These are phyloP conservation scores for Dactylis glomerata DNA, from an alignment of 176 grass and related monocot species.

Conservation along the genomic window DNA sequence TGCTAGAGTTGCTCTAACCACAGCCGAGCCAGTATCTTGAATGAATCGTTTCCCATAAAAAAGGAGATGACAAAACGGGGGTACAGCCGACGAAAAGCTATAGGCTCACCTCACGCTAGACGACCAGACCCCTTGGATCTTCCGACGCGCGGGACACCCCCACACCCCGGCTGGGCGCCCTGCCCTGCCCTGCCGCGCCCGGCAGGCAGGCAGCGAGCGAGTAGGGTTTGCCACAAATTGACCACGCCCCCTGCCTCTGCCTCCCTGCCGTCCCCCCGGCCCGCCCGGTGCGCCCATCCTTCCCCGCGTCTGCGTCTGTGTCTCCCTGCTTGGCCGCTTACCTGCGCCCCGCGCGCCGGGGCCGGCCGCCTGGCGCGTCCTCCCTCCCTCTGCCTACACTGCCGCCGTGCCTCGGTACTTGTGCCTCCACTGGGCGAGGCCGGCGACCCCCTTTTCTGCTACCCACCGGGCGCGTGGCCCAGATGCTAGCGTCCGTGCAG, in stretches of 20 bases:
- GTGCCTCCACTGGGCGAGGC: background rate
- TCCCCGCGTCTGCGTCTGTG: background rate
- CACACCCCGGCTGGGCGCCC: background rate
- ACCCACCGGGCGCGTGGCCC: background rate
- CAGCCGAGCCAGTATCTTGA: background rate
- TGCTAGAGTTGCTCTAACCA: too few species aligned
- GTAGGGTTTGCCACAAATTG: conserved; percentile 3
- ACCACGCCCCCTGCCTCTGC: conserved; percentile 8
- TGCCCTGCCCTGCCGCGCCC: background rate
- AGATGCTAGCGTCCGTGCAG: background rate
- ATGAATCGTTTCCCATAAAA: background rate
- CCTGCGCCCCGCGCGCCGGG: background rate
- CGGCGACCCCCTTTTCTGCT: background rate
- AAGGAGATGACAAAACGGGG: background rate
- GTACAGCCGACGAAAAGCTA: background rate
- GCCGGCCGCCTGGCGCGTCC: background rate
- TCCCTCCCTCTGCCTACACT: background rate
- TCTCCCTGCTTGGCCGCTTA: background rate
- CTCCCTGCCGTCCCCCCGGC: background rate
- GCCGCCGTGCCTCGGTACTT: background rate
- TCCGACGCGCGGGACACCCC: background rate
- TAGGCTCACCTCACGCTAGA: background rate
- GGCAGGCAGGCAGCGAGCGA: background rate
- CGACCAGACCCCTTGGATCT: background rate
- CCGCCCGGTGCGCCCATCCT: background rate